phyloP scores from a whole-genome alignment of 371 early-diverging fungal genomes.

The Apophysomyces variabilis region DNA sequence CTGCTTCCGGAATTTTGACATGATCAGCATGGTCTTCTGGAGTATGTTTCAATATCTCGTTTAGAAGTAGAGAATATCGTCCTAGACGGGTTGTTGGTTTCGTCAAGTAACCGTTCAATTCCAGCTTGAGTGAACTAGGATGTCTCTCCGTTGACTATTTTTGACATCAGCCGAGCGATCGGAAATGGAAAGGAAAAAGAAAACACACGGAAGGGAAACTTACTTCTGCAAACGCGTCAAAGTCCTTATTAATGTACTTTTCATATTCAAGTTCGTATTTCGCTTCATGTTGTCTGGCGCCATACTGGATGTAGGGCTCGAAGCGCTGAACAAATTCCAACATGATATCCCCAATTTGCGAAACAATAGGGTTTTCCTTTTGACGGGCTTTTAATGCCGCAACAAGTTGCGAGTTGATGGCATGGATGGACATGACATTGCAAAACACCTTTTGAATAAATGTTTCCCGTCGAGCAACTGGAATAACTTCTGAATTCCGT shows the following conservation, averaged over 20 bases:
- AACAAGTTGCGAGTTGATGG: slow-evolving; percentile 72
- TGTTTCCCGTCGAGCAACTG: slow-evolving; percentile 55
- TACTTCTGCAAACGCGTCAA: slow-evolving; percentile 57
- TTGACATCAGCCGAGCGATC: background rate
- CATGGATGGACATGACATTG: slow-evolving; percentile 73
- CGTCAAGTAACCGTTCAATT: slow-evolving; percentile 79
- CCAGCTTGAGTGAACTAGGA: slow-evolving; percentile 70
- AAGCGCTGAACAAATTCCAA: slow-evolving; percentile 70
- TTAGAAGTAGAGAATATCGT: slow-evolving; percentile 89
- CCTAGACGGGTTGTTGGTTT: slow-evolving; percentile 88
- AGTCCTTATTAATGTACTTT: slow-evolving; percentile 34
- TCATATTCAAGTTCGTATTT: slow-evolving; percentile 52
- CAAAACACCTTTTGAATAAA: slow-evolving; percentile 84
- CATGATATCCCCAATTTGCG: slow-evolving; percentile 87
- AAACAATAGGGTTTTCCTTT: slow-evolving; percentile 71
- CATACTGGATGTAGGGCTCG: slow-evolving; percentile 85
- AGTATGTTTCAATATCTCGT: slow-evolving; percentile 84
- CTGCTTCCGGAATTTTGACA: slow-evolving; percentile 75
- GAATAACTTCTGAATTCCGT: slow-evolving; percentile 66
- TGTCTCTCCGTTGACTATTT: slow-evolving; percentile 41
- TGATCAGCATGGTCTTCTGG: slow-evolving; percentile 80
- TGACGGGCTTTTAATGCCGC: slow-evolving; percentile 74
- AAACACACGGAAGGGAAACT: background rate
- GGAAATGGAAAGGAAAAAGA: background rate
- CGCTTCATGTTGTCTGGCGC: slow-evolving; percentile 85